phyloP scores from a whole-genome alignment of 495 filamentous ascomycete genomes.

The Venustampulla echinocandica region DNA sequence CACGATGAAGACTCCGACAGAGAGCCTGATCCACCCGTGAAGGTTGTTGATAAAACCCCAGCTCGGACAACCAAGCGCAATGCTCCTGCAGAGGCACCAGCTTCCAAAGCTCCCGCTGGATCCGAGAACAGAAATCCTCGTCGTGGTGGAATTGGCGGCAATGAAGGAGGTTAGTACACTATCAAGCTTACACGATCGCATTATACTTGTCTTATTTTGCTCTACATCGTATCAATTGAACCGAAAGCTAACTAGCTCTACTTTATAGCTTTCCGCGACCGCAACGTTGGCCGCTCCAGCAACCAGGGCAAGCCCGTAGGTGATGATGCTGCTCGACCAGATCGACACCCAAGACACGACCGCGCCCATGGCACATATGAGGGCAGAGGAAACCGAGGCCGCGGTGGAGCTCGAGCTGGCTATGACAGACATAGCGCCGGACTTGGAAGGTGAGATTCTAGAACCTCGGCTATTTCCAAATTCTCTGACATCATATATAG shows the following conservation, averaged over 20 bases:
- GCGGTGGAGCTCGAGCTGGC: constrained; percentile 48
- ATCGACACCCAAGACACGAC: constrained; percentile 11
- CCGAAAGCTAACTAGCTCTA: too few species aligned
- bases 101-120: constrained; percentile 28
- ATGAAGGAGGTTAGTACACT: constrained; percentile 66
- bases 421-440: constrained; percentile 72
- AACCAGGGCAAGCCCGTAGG: constrained; percentile 69
- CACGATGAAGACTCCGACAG: constrained; percentile 76
- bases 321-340: constrained; percentile 53
- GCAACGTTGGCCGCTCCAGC: constrained; percentile 67
- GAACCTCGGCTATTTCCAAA: constrained; percentile 2
- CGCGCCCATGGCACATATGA: constrained; percentile 41
- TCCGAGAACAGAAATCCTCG: constrained; percentile 43
- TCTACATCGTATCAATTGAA: too few species aligned
- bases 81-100: constrained; percentile 62
- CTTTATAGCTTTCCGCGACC: constrained; percentile 76
- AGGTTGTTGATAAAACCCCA: constrained; percentile 76
- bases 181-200: too few species aligned
- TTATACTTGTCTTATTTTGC: background rate
- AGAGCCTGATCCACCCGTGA: constrained; percentile 66
- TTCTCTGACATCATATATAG: constrained; percentile 27
- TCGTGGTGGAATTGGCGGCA: constrained; percentile 54
- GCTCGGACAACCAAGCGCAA: constrained; percentile 83
- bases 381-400: constrained; percentile 42
- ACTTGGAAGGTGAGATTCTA: constrained; percentile 51